Conservation (phyloP, 2,329 filamentous ascomycete species). For the Penicillium occitanis region DNA sequence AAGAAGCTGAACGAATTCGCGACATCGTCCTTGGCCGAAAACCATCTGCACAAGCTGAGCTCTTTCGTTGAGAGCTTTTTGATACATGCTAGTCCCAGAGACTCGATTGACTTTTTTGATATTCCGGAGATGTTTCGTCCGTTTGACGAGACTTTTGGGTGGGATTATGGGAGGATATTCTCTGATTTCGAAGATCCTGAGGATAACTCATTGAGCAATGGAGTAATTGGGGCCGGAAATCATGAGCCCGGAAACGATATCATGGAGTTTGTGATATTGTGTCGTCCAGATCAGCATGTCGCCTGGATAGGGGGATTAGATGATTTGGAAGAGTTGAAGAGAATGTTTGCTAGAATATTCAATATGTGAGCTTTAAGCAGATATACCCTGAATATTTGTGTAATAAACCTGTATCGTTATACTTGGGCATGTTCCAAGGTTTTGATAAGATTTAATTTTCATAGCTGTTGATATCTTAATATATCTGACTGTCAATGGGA, state of each 20-base stretch:
- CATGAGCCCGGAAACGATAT: neutral
- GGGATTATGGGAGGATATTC: constrained; percentile 16
- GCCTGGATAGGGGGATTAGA: constrained; percentile 9
- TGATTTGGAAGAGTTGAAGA: neutral
- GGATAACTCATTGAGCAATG: neutral
- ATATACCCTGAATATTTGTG: neutral
- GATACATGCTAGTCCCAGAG: neutral
- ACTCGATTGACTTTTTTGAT: constrained; percentile 2
- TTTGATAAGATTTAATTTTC: too few relatives aligned
- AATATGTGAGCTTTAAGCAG: neutral
- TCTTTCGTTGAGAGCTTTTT: neutral
- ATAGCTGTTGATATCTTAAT: too few relatives aligned
- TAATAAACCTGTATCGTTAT: too few relatives aligned
- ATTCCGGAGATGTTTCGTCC: constrained; percentile 13
- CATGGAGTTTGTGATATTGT: constrained; percentile 49
- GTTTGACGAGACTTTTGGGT: constrained; percentile 1
- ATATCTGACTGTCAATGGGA: too few relatives aligned
- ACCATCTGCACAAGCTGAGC: neutral
- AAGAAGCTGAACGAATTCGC: constrained; percentile 37
- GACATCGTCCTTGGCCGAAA: neutral
- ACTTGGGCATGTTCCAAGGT: too few relatives aligned
- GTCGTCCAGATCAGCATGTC: constrained; percentile 68
- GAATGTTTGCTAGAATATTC: neutral
- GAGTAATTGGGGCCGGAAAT: constrained; percentile 61
- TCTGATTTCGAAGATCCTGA: neutral